These are phyloP conservation scores for Sisymbrium altissimum DNA, from an alignment of 345 rosid species.

Conservation along the genomic window DNA sequence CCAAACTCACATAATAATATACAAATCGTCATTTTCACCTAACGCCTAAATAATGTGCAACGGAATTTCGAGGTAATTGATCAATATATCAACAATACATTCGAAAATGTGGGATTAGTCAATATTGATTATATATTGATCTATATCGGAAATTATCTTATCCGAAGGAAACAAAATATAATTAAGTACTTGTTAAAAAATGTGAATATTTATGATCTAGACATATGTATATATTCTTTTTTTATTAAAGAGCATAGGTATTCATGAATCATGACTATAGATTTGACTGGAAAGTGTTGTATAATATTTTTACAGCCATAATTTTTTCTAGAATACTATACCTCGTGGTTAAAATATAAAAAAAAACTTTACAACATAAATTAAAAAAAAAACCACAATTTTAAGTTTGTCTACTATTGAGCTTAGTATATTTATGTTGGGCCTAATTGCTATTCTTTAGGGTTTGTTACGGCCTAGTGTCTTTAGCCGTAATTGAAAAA, in stretches of 20 bases:
- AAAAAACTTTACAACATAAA: too few relatives aligned
- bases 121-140: neutral
- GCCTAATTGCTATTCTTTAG: neutral
- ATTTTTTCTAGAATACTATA: too few relatives aligned
- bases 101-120: neutral
- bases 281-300: too few relatives aligned
- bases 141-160: neutral
- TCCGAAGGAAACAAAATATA: neutral
- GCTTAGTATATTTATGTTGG: neutral
- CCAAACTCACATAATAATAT: slow-evolving; percentile 1
- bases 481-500: too few relatives aligned
- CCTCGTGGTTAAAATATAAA: too few relatives aligned
- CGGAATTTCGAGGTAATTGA: neutral
- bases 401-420: slow-evolving; percentile 3
- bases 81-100: neutral
- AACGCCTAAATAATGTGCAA: neutral
- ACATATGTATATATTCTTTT: too few relatives aligned
- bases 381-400: too few relatives aligned
- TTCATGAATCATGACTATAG: neutral
- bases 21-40: neutral
- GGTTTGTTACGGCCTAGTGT: neutral
- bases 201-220: neutral
- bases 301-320: too few relatives aligned
- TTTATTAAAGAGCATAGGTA: neutral
- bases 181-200: neutral